Evolutionary conservation across 108 stramenopile species (phyloP), one percentile per base, ranked within the genome.

Genomic region (Pseudonitzschia pungens): DNA sequence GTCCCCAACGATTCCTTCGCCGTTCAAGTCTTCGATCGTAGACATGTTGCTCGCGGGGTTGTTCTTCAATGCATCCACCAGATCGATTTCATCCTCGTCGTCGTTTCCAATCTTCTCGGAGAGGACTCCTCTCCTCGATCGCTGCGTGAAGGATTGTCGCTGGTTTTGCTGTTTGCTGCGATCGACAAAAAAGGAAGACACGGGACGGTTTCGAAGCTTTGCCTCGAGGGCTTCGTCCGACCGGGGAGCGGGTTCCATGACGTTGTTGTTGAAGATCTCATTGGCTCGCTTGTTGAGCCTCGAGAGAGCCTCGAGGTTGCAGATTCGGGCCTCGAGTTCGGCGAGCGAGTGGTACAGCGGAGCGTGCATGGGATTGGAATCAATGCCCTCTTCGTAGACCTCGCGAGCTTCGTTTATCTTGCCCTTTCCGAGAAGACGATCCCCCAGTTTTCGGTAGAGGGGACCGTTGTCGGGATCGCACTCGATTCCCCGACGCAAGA

Each of bases 341-440:
- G 94, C 94, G 43, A 92, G 77, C 15, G 90, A 89, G 72, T 96
- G 92, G 45, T 96, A 96, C 4, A 92, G 80, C 9, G 91, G 87
- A 20, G 92, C 92, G 74, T 92, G 71, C 44, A 86, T 40, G 9
- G 91, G 92, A 68, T 92, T 87, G 45, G 92, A 63, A 59, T 93
- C 92, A 10, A 96, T 76, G 18, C 90, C 92, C 55, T 84, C 81
- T 55, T 93, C 91, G 53, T 87, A 80, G 14, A 92, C 77, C 62
- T 87, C 81, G 28, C 92, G 76, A 50, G 84, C 90, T 33, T 85
- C 82, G 62, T 87, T 75, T 42, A 87, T 81, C 52, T 91, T 77
- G 26, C 88, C 88, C 44, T 77, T 69, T 55, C 53, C 64, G 8
- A 89, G 67, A 27, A 90, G 76, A 40, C 83, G 66, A 33, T 91